Percentiles rank a stretch among this genome's conserved stretches.
Conservation (phyloP, 225 moss, liverwort and hornwort species). For the Polytrichum formosum region DNA sequence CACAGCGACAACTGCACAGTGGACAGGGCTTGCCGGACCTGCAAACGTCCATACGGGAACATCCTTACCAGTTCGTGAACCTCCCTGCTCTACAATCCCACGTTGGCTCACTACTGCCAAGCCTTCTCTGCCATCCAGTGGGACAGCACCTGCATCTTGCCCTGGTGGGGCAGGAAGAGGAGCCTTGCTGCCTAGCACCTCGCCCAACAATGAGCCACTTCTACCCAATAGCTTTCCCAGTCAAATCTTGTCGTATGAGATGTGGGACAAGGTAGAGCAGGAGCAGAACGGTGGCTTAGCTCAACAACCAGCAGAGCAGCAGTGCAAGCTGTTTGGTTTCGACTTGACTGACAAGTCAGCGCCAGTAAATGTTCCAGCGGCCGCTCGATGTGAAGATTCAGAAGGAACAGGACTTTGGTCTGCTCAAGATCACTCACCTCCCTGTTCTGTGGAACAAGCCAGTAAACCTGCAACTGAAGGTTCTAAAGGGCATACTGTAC, state of each 20-base stretch:
- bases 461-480: constrained; percentile 4
- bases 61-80: constrained; percentile 36
- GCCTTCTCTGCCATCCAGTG: constrained; percentile 12
- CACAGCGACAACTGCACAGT: constrained; percentile 17
- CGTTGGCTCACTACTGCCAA: constrained; percentile 38
- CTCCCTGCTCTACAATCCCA: constrained; percentile 25
- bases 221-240: not conserved
- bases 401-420: constrained; percentile 4
- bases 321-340: constrained; percentile 37
- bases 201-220: constrained; percentile 10
- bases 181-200: constrained; percentile 36
- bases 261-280: constrained; percentile 16
- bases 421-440: not conserved
- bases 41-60: constrained; percentile 20
- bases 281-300: constrained; percentile 1
- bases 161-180: constrained; percentile 22
- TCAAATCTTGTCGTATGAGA: constrained; percentile 6
- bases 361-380: constrained; percentile 1
- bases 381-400: not conserved
- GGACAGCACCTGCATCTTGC: constrained; percentile 25
- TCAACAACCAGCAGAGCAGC: constrained; percentile 21
- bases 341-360: constrained; percentile 19
- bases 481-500: constrained; percentile 20
- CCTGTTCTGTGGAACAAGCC: constrained; percentile 4
- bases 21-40: constrained; percentile 19